Percentiles rank a stretch among this genome's conserved stretches.
phyloP scores from a whole-genome alignment of 1,284 basidiomycete genomes.

The Moniliophthora roreri region DNA sequence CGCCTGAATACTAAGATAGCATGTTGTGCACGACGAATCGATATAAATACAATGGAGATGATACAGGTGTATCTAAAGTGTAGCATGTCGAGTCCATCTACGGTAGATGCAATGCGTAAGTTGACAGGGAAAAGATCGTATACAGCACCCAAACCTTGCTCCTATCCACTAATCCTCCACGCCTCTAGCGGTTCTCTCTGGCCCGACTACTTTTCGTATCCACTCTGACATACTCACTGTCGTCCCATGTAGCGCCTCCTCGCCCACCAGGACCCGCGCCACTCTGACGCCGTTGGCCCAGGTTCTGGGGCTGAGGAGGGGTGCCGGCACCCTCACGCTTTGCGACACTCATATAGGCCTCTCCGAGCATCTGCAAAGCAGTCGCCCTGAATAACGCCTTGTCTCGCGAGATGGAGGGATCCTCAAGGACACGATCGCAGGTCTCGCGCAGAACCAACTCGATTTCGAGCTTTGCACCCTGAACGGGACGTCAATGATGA shows the following conservation, averaged over 20 bases:
- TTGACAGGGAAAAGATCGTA: not conserved
- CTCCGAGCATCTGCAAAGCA: conserved; percentile 83
- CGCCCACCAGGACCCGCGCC: not conserved
- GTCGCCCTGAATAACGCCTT: conserved; percentile 78
- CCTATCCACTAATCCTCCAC: no score
- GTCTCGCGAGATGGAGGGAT: conserved; percentile 48
- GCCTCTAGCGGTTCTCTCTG: conserved; percentile 21
- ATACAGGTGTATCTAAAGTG: not conserved
- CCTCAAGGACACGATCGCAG: conserved; percentile 83
- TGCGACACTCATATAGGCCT: conserved; percentile 37
- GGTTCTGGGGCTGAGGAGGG: not conserved
- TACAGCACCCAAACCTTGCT: no score
- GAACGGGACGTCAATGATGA: conserved; percentile 4
- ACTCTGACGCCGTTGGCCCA: not conserved
- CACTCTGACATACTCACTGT: conserved; percentile 81
- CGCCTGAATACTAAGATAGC: not conserved
- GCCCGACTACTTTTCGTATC: conserved; percentile 70
- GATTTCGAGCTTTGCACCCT: conserved; percentile 95
- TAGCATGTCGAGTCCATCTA: not conserved
- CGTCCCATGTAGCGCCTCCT: conserved; percentile 34
- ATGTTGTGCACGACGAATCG: not conserved
- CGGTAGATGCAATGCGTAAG: not conserved
- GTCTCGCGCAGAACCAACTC: conserved; percentile 94
- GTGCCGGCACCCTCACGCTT: conserved; percentile 1
- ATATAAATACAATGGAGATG: not conserved